Base-by-base conservation (phyloP, 2,329 filamentous ascomycete genomes). In the Lecanicillium sp. region DNA sequence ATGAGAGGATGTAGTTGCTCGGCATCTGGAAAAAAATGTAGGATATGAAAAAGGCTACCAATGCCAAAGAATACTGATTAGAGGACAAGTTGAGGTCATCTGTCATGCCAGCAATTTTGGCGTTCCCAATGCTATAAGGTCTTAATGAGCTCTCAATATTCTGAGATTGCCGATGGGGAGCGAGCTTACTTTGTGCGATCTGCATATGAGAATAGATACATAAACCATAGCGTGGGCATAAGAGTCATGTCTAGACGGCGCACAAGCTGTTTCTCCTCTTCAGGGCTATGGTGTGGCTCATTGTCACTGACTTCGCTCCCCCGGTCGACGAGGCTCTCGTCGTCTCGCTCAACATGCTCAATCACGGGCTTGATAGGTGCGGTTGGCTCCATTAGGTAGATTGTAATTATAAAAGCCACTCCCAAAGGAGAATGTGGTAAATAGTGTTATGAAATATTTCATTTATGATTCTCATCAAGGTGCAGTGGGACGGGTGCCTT, bases 101-200 rank as follows among this genome's bases (percentile, higher is more conserved):
- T 1, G 46, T 55, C 61, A 78, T 61, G 15, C 73, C 73, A 44
- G 74, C 68, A 38, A 77, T 75, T 32, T 69, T 63, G 3, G 72
- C 73, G 54, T 77, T 77, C 43, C 73, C 81, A 27, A 84, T 77
- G 52, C 84, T 84, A 11, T 79, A 81, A 31, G 12, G 6, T 8
- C 7, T 14, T 8, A 12, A 17, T 14, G n/a, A n/a, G n/a, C n/a
- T n/a, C n/a, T n/a, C n/a, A n/a, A 29, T 10, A 29, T 10, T n/a
- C n/a, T n/a, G n/a, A n/a, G n/a, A n/a, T n/a, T n/a, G n/a, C n/a
- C n/a, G n/a, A 25, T 18, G 14, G 19, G 17, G 1, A 8, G 4
- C 8, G 27, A 9, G 28, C 40, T 33, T 17, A 40, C 41, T 50
- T 51, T 22, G 48, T 50, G 13, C 49, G 45, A 37, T 50, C 49